These are phyloP conservation scores for Pestalotiopsis sp. DNA, from an alignment of 2,329 filamentous ascomycete species.

Conservation along the genomic window DNA sequence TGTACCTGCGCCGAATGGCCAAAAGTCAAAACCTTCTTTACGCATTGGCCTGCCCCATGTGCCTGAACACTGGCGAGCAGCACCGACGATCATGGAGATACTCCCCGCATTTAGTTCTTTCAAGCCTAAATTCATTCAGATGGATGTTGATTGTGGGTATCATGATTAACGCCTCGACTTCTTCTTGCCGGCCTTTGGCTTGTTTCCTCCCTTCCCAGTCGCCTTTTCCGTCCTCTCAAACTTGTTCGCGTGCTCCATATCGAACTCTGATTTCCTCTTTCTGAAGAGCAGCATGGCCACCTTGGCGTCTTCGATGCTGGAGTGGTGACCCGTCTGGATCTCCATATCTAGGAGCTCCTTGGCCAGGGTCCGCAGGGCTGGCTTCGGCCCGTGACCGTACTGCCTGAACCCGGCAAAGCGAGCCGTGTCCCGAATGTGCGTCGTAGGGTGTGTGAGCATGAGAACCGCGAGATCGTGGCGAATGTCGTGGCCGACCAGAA, in stretches of 20 bases:
- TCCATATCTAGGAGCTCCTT: slow-evolving; percentile 60
- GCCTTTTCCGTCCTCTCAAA: slow-evolving; percentile 48
- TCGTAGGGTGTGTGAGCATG: slow-evolving; percentile 75
- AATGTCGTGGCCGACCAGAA: slow-evolving; percentile 73
- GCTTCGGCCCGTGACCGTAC: slow-evolving; percentile 68
- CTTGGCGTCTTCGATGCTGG: slow-evolving; percentile 77
- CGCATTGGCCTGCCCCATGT: neutral
- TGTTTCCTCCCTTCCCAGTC: neutral
- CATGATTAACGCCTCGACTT: slow-evolving; percentile 8
- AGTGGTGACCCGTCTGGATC: slow-evolving; percentile 67
- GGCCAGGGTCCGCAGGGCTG: slow-evolving; percentile 63
- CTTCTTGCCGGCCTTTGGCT: slow-evolving; percentile 9
- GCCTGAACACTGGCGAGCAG: neutral
- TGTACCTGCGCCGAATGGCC: neutral
- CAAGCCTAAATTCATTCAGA: neutral
- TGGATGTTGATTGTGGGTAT: neutral
- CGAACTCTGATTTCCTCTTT: slow-evolving; percentile 81
- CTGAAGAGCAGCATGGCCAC: slow-evolving; percentile 90
- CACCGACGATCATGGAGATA: neutral
- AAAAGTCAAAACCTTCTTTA: neutral
- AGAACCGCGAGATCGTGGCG: slow-evolving; percentile 74
- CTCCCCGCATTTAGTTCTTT: neutral
- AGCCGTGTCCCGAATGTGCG: slow-evolving; percentile 83
- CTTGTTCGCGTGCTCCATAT: slow-evolving; percentile 73
- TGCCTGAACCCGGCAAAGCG: slow-evolving; percentile 75